A percentile compares a stretch with the other conserved stretches of the same genome.
Conservation (phyloP, 371 early-diverging fungal species). For the Lichtheimia corymbifera region DNA sequence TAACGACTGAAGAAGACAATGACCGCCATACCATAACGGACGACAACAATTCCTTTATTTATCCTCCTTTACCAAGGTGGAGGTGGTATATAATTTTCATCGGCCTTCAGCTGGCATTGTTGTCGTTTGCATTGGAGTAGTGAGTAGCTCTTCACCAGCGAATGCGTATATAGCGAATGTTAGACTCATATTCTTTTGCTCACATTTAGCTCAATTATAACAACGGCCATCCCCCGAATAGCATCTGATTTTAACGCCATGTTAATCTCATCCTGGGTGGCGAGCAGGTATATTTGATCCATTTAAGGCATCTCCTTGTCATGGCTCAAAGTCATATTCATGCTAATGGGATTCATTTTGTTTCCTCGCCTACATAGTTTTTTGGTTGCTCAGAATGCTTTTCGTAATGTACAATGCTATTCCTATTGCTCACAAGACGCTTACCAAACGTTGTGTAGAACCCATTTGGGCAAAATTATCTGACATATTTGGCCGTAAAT, state of each 20-base stretch:
- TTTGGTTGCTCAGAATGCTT: slow-evolving; percentile 48
- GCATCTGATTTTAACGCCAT: slow-evolving; percentile 6
- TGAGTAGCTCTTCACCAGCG: too few relatives aligned
- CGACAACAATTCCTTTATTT: too few relatives aligned
- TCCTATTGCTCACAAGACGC: background rate
- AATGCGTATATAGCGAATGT: too few relatives aligned
- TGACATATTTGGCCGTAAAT: slow-evolving; percentile 77
- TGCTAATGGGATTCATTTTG: too few relatives aligned
- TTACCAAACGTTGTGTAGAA: slow-evolving; percentile 14
- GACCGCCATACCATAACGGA: too few relatives aligned
- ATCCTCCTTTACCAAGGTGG: too few relatives aligned
- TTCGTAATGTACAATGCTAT: slow-evolving; percentile 28
- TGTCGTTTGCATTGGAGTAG: too few relatives aligned
- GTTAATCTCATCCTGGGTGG: slow-evolving; percentile 9
- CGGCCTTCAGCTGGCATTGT: too few relatives aligned
- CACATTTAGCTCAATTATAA: background rate
- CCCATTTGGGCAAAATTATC: slow-evolving; percentile 61
- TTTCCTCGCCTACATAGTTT: slow-evolving; percentile 29
- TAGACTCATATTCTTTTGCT: too few relatives aligned
- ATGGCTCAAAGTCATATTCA: background rate
- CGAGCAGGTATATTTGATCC: background rate
- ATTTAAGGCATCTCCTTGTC: too few relatives aligned
- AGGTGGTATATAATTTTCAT: too few relatives aligned
- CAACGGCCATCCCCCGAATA: slow-evolving; percentile 3
- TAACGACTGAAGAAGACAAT: too few relatives aligned